Base-by-base conservation (phyloP, 169 alveolate species). In the Eimeria necatrix region DNA sequence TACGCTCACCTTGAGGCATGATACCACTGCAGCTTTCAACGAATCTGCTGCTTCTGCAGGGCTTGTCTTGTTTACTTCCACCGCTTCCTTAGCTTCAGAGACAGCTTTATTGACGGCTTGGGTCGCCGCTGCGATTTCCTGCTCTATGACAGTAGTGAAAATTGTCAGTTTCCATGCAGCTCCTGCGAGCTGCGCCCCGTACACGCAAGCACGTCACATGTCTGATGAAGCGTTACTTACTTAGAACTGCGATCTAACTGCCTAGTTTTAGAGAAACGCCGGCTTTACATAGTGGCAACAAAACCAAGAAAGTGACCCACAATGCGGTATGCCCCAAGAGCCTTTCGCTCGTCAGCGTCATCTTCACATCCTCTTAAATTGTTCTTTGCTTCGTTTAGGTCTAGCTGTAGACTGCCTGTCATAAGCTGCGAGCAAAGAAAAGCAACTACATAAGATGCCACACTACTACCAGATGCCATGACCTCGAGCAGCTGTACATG, bases 291-390 rank as follows among this genome's bases (percentile, higher is more conserved):
- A 32, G 41, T 32, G 41, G 41, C 41, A 2, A 32, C 41, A 32
- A 26, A 6, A 41, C 5, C 22, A 60, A 24, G 18, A 6, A 26
- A 41, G 3, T 59, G 64, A 20, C 81, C n/a, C 20, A 85, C 93
- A 64, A 41, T 73, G 14, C 59, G 59, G 49, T 85, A 85, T 20
- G 51, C 41, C 49, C 73, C 93, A 32, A 85, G 59, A 20, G 93
- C 49, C 64, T 46, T 59, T 18, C 81, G 81, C 46, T 85, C 93
- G 61, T 85, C 83, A n/a, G 93, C 93, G 10, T 85, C 93, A 51
- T 85, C 93, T 85, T 85, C 81, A 80, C 18, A 41, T 22, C 24
- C 12, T 32, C 52, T 10, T 52, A 85, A 46, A 73, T 59, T 85
- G 68, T 60, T 22, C 49, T 48, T 85, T 20, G 93, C 93, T n/a